These are phyloP conservation scores for Fusarium cyanostomum DNA, from an alignment of 2,329 filamentous ascomycete genomes.

Conservation along the genomic window DNA sequence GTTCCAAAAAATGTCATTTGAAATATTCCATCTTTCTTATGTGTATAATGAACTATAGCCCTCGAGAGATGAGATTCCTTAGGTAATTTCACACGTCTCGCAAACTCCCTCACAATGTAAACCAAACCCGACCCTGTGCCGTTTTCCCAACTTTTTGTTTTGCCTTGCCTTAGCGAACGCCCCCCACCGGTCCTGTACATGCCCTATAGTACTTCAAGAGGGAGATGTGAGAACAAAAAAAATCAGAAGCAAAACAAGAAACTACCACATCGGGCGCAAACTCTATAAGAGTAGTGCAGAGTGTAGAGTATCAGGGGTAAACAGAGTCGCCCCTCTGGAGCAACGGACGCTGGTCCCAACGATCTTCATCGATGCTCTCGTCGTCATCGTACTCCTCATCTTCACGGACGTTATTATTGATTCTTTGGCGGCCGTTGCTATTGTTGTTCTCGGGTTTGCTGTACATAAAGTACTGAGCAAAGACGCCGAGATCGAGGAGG, in stretches of 20 bases:
- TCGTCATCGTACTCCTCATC: slow-evolving; percentile 43
- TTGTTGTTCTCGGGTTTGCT: slow-evolving; percentile 55
- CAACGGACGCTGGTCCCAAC: slow-evolving; percentile 55
- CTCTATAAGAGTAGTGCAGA: not conserved
- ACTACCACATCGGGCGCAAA: slow-evolving; percentile 13
- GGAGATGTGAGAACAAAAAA: slow-evolving; percentile 18
- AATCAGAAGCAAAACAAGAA: slow-evolving; percentile 29
- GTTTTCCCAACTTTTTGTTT: slow-evolving; percentile 13
- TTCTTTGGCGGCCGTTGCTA: slow-evolving; percentile 10
- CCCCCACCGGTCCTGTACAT: slow-evolving; percentile 22
- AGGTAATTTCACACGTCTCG: not conserved
- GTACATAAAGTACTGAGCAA: slow-evolving; percentile 93
- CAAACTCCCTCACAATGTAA: slow-evolving; percentile 15
- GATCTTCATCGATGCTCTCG: slow-evolving; percentile 40
- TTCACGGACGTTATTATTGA: slow-evolving; percentile 28
- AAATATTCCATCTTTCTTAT: not conserved
- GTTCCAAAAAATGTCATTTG: too few relatives aligned
- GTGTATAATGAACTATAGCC: not conserved
- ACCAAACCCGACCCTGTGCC: slow-evolving; percentile 1
- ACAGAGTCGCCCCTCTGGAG: slow-evolving; percentile 46
- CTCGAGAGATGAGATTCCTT: not conserved
- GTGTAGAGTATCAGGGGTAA: slow-evolving; percentile 29
- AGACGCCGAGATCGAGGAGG: slow-evolving; percentile 84
- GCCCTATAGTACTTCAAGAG: slow-evolving; percentile 8
- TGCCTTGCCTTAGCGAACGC: slow-evolving; percentile 28